Conservation (phyloP, 129 eudicot genomes). For the Pulicaria dysenterica region DNA sequence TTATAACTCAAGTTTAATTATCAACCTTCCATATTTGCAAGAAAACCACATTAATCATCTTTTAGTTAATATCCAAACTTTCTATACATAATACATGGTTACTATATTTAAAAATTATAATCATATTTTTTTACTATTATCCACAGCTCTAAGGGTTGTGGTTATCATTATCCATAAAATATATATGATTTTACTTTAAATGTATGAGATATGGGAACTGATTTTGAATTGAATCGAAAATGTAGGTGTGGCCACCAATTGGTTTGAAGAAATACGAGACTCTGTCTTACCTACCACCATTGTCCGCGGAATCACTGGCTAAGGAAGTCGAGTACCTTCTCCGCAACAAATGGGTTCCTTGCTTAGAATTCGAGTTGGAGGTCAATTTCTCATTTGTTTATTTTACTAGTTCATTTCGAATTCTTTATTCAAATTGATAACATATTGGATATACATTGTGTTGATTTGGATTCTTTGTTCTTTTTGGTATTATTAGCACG, state of each 20-base stretch:
- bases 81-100: too few relatives aligned
- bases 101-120: too few relatives aligned
- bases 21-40: too few relatives aligned
- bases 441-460: too few relatives aligned
- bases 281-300: constrained; percentile 67
- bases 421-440: too few relatives aligned
- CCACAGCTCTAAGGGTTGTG: too few relatives aligned
- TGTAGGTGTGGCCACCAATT: constrained; percentile 56
- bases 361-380: constrained; percentile 70
- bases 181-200: not conserved
- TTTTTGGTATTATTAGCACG: constrained; percentile 37
- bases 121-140: too few relatives aligned
- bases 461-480: not conserved
- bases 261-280: constrained; percentile 66
- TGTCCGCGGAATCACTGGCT: constrained; percentile 36
- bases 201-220: not conserved
- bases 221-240: not conserved
- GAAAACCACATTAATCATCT: too few relatives aligned
- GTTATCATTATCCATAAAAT: too few relatives aligned
- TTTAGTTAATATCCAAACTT: too few relatives aligned
- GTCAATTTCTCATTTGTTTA: constrained; percentile 23
- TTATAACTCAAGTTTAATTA: too few relatives aligned
- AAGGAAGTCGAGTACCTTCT: constrained; percentile 63
- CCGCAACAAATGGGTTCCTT: constrained; percentile 63
- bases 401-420: not conserved